Evolutionary conservation across 1,284 basidiomycete genomes (phyloP).

Genomic region (Prillingera fragicola): DNA sequence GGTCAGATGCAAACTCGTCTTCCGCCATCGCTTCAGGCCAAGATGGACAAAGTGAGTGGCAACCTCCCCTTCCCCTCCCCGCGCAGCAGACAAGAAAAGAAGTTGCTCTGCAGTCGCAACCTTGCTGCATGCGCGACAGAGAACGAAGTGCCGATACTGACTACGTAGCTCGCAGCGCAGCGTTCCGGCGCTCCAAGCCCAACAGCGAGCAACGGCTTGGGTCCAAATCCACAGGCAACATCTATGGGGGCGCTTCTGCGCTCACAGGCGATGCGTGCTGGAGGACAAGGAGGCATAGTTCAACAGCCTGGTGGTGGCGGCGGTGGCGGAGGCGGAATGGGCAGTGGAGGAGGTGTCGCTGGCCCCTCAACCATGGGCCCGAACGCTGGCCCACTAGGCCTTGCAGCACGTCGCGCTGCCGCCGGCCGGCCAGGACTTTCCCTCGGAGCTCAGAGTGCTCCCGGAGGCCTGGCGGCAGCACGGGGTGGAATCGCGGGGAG

Average conservation of each 20-base stretch:
- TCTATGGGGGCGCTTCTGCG: slow-evolving; percentile 43
- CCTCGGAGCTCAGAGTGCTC: slow-evolving; percentile 13
- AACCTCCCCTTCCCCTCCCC: background rate
- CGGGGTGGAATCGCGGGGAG: slow-evolving; percentile 33
- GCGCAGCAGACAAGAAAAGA: too few relatives aligned
- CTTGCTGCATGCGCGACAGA: slow-evolving; percentile 25
- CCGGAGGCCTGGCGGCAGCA: slow-evolving; percentile 26
- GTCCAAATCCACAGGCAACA: slow-evolving; percentile 31
- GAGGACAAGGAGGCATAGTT: too few relatives aligned
- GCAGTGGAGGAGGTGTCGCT: slow-evolving; percentile 7
- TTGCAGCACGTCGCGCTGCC: slow-evolving; percentile 41
- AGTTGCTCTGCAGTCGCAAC: background rate
- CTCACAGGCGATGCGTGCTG: slow-evolving; percentile 31
- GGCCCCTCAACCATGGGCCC: slow-evolving; percentile 25
- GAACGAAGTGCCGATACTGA: slow-evolving; percentile 19
- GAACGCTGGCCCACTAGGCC: slow-evolving; percentile 38
- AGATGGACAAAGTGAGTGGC: slow-evolving; percentile 63
- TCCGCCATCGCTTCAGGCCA: slow-evolving; percentile 83
- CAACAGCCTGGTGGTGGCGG: too few relatives aligned
- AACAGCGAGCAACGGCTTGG: slow-evolving; percentile 5
- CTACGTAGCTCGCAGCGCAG: slow-evolving; percentile 14
- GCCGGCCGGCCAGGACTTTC: slow-evolving; percentile 31
- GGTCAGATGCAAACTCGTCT: slow-evolving; percentile 48
- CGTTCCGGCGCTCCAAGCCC: slow-evolving; percentile 13
- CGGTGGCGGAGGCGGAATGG: slow-evolving; percentile 1